Evolutionary conservation across 2,329 filamentous ascomycete species (phyloP), one percentile per base, ranked within the genome.

Genomic region (Hypoxylon sp.): DNA sequence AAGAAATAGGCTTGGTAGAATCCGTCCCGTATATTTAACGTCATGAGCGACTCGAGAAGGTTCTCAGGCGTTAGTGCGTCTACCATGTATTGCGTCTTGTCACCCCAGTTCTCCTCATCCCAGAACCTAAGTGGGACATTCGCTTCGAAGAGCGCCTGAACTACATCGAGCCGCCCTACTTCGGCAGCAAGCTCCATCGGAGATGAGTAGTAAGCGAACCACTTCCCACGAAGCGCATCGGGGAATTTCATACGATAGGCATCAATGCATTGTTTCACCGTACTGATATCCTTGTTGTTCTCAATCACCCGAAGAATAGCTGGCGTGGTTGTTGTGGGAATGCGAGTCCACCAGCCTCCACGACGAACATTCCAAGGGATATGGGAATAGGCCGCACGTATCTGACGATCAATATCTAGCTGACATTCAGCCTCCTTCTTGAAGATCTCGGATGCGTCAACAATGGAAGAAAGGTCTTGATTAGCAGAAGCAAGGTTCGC

Each of bases 361-460:
- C 3, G 15, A 11, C 15, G 15, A 6, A 11, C 30, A 3, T 15
- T 17, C 30, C 30, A 34, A n/a, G 16, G 30, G 16, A n/a, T 34
- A 15, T n/a, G 5, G 2, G 17, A 3, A 6, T 4, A 4, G 7
- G 8, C 16, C 20, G 20, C 23, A 4, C 11, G 34, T n/a, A 37
- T 4, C 7, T 5, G 34, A 8, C 7, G 7, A 5, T 37, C 3
- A 13, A 37, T 20, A 15, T 15, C 12, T 7, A n/a, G 34, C 16
- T 41, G 37, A 12, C 21, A 41, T 7, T 20, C 37, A 3, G 37
- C 37, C 5, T 41, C 37, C 9, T 20, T 30, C 11, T 21, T 15
- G 15, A 17, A 41, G n/a, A 41, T 13, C 5, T 29, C 15, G 2
- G 8, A 11, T 5, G 15, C 2, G 25, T 5, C 5, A 12, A 41